phyloP scores from a whole-genome alignment of 2,329 filamentous ascomycete species.

The Fusarium ambrosium region DNA sequence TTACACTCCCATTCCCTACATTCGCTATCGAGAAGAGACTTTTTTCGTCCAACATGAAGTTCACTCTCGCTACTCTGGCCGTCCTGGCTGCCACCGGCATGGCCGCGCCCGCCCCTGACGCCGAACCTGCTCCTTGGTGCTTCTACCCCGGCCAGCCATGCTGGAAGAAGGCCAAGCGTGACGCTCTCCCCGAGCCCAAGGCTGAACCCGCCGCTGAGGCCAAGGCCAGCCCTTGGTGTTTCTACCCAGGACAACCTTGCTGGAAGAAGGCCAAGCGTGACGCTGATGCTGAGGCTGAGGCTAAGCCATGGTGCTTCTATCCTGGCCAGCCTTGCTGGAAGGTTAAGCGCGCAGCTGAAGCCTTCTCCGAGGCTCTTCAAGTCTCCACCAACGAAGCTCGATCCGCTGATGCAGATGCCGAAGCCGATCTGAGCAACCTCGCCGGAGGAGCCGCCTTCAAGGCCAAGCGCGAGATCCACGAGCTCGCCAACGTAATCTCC shows the following conservation, averaged over 20 bases:
- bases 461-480: constrained; percentile 55
- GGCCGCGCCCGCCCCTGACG: constrained; percentile 19
- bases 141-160: constrained; percentile 10
- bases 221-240: constrained; percentile 15
- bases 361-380: constrained; percentile 49
- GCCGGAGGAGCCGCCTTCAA: constrained; percentile 54
- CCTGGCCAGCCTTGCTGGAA: constrained; percentile 59
- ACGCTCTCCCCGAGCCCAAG: constrained; percentile 23
- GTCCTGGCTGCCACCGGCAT: constrained; percentile 34
- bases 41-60: constrained; percentile 46
- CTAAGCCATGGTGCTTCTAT: constrained; percentile 53
- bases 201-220: constrained; percentile 21
- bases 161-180: constrained; percentile 32
- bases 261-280: constrained; percentile 29
- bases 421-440: constrained; percentile 50
- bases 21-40: constrained; percentile 16
- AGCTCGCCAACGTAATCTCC: constrained; percentile 55
- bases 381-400: constrained; percentile 47
- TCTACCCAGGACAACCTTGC: constrained; percentile 10
- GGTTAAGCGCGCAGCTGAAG: constrained; percentile 57
- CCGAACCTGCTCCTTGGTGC: constrained; percentile 16
- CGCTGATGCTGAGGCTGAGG: constrained; percentile 34
- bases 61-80: constrained; percentile 45
- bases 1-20: constrained; percentile 18
- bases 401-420: constrained; percentile 42